phyloP scores from a whole-genome alignment of 1,139 yeast genomes.

The Geotrichum siamense region DNA sequence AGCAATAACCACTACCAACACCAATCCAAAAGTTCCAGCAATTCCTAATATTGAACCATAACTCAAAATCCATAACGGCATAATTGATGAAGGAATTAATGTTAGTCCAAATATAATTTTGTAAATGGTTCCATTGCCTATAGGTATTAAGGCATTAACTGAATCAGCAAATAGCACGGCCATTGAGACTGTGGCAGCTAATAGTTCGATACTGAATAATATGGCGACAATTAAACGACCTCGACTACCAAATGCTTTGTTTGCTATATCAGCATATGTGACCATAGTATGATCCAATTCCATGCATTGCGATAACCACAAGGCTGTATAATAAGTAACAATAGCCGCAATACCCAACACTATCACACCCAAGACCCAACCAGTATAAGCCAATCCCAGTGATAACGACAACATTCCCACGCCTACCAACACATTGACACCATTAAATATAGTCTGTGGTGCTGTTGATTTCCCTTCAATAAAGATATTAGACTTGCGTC shows the following conservation, averaged over 20 bases:
- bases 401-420: slow-evolving; percentile 82
- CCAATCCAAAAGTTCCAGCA: slow-evolving; percentile 56
- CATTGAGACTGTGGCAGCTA: slow-evolving; percentile 73
- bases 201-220: slow-evolving; percentile 65
- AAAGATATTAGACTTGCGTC: slow-evolving; percentile 22
- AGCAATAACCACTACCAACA: slow-evolving; percentile 49
- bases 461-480: slow-evolving; percentile 83
- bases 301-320: slow-evolving; percentile 52
- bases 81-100: slow-evolving; percentile 54
- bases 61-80: slow-evolving; percentile 69
- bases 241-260: slow-evolving; percentile 59
- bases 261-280: slow-evolving; percentile 85
- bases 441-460: slow-evolving; percentile 81
- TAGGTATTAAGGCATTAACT: slow-evolving; percentile 57
- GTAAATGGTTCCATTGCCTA: slow-evolving; percentile 42
- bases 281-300: slow-evolving; percentile 69
- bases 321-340: slow-evolving; percentile 66
- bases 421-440: slow-evolving; percentile 78
- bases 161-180: slow-evolving; percentile 82
- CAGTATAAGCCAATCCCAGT: slow-evolving; percentile 68
- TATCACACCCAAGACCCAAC: slow-evolving; percentile 64
- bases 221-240: slow-evolving; percentile 61
- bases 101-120: slow-evolving; percentile 55
- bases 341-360: slow-evolving; percentile 51
- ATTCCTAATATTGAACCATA: slow-evolving; percentile 71